Base-by-base conservation (phyloP, 495 filamentous ascomycete species). In the Podospora sp. region DNA sequence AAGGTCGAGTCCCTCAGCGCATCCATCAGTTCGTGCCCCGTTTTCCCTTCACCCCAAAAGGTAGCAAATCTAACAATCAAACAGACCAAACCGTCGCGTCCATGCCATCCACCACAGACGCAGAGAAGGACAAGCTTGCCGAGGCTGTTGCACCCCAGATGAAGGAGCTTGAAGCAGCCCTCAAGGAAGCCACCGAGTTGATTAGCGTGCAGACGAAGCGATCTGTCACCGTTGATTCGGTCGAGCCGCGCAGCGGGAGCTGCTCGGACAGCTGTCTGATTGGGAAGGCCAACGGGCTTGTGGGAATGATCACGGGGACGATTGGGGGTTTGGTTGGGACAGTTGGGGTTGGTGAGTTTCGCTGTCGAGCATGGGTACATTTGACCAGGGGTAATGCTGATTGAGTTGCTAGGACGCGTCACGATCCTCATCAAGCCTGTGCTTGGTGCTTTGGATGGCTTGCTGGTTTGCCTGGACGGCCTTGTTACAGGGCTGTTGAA, bases 291-390 rank as follows among this genome's bases (percentile, higher is more conserved):
- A 61, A 53, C 18, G 65, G 65, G 7, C 4, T 66, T 16, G 65
- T 66, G 35, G 26, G 36, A 4, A 52, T 66, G 56, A 61, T 66
- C 24, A 52, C 65, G 22, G 65, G 65, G 22, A 66, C 65, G 18
- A 46, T 66, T 25, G 50, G 36, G 0, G 65, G 65, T 21, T 12
- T 66, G 16, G 57, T 61, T 21, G 57, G 65, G 25, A 29, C 40
- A 33, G 27, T 66, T 60, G 65, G 65, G 33, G 29, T 66, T 53
- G 27, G 65, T 66, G 51, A 65, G 62, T 65, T 20, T n/a, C 5
- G 22, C 2, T n/a, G 18, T 25, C 22, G 18, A 8, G 16, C 35
- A 14, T 9, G 14, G 11, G 20, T 21, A 0, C 6, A 20, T 51
- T 6, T 2, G 40, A 16, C 40, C n/a, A n/a, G n/a, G n/a, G 40